phyloP scores from a whole-genome alignment of 1,139 yeast species.

The Yamadazyma siamensis region DNA sequence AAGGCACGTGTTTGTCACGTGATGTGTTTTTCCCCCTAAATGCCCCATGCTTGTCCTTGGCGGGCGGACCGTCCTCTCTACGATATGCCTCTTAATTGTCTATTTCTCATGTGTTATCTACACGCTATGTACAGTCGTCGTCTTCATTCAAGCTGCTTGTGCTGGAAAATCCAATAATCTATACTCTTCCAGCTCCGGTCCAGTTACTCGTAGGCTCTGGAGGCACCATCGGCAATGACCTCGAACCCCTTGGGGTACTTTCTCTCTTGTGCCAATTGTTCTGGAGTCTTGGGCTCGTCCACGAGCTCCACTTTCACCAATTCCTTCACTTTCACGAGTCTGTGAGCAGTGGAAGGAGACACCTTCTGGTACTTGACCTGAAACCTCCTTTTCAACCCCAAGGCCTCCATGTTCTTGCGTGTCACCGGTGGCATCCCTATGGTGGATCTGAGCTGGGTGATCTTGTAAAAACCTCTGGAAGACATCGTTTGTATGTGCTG shows the following conservation, averaged over 20 bases:
- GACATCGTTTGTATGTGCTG: conserved; percentile 14
- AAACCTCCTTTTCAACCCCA: conserved; percentile 77
- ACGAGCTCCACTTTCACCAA: conserved; percentile 81
- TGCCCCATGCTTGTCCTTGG: too few species aligned
- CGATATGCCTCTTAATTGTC: too few species aligned
- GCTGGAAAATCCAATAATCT: too few species aligned
- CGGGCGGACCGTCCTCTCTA: too few species aligned
- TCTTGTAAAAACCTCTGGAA: conserved; percentile 39
- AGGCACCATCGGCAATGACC: conserved; percentile 15
- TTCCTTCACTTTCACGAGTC: conserved; percentile 80
- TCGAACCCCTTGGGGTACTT: conserved; percentile 62
- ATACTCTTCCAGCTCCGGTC: too few species aligned
- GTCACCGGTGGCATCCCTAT: conserved; percentile 78
- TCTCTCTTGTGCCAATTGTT: conserved; percentile 55
- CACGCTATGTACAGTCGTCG: too few species aligned
- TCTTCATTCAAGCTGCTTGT: too few species aligned
- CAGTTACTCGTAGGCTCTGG: conserved; percentile 10
- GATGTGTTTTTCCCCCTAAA: too few species aligned
- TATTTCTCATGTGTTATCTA: too few species aligned
- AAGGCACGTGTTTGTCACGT: too few species aligned
- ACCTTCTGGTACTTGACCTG: conserved; percentile 72
- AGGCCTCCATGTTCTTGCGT: conserved; percentile 61
- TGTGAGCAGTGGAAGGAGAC: conserved; percentile 80
- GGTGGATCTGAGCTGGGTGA: conserved; percentile 75
- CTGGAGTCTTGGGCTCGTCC: conserved; percentile 44